Conservation (phyloP, 768 basidiomycete genomes). For the Trametes cingulata region DNA sequence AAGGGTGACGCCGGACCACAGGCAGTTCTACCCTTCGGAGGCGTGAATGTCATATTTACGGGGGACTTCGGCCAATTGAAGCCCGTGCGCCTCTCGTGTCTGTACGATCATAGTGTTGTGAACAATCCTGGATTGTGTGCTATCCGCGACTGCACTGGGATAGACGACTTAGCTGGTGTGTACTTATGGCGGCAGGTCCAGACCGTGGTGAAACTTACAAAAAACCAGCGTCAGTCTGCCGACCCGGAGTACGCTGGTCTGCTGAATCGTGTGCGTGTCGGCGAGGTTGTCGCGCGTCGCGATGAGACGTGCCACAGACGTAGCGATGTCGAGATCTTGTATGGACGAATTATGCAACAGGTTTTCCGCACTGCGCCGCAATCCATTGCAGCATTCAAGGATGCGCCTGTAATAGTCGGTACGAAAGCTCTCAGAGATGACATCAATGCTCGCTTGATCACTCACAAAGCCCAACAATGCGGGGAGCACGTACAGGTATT, state of each 20-base stretch:
- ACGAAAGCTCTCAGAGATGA: no score
- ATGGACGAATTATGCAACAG: neutral
- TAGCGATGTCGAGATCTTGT: neutral
- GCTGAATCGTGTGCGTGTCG: neutral
- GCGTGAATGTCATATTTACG: constrained; percentile 34
- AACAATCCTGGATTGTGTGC: neutral
- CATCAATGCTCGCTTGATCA: neutral
- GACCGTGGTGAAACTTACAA: no score
- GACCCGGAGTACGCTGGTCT: neutral
- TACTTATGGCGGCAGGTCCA: neutral
- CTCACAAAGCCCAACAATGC: neutral
- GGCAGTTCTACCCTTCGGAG: constrained; percentile 27
- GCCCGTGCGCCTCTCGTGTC: constrained; percentile 23
- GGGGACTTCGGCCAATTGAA: constrained; percentile 34
- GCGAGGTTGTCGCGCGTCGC: neutral
- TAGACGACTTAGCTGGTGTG: neutral
- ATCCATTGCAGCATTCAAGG: neutral
- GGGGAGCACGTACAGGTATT: neutral
- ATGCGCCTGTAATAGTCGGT: constrained; percentile 1
- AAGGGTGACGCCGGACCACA: constrained; percentile 16
- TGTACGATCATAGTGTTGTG: constrained; percentile 20
- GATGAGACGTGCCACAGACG: neutral
- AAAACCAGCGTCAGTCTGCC: neutral
- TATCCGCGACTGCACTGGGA: neutral
- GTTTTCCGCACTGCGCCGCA: neutral